Percentiles rank a stretch among this genome's conserved stretches.
Evolutionary conservation across 2,329 filamentous ascomycete genomes (phyloP).

Genomic region (Neonectria neomacrospora): DNA sequence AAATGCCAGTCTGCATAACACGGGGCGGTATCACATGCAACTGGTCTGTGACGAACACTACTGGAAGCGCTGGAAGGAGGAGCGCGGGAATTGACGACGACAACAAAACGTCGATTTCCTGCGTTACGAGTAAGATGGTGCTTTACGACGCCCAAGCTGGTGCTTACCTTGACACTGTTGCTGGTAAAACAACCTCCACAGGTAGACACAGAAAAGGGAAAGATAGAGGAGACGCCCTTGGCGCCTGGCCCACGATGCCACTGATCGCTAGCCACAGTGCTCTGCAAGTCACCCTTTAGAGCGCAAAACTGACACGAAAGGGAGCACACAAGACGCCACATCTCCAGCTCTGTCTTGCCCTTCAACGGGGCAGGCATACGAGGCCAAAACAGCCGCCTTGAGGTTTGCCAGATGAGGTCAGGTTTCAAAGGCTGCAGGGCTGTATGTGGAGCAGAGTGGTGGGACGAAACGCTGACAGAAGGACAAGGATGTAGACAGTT

Average conservation of each 20-base stretch:
- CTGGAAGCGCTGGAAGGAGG: slow-evolving; percentile 75
- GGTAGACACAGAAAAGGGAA: slow-evolving; percentile 74
- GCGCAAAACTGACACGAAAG: slow-evolving; percentile 75
- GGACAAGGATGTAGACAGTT: slow-evolving; percentile 64
- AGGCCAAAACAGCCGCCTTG: slow-evolving; percentile 72
- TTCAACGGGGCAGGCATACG: slow-evolving; percentile 76
- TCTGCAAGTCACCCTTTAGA: slow-evolving; percentile 47
- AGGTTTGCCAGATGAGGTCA: slow-evolving; percentile 76
- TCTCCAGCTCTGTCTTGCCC: slow-evolving; percentile 74
- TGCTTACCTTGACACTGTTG: slow-evolving; percentile 72
- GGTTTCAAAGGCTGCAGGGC: slow-evolving; percentile 58
- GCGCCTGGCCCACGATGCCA: slow-evolving; percentile 72
- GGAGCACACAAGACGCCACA: slow-evolving; percentile 78
- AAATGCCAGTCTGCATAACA: slow-evolving; percentile 62
- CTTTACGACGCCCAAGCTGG: slow-evolving; percentile 15
- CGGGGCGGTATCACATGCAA: slow-evolving; percentile 69
- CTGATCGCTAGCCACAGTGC: slow-evolving; percentile 48
- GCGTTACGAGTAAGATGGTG: slow-evolving; percentile 35
- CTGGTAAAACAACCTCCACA: slow-evolving; percentile 74
- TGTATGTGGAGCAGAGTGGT: slow-evolving; percentile 36
- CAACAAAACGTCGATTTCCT: slow-evolving; percentile 78
- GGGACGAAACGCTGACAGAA: slow-evolving; percentile 39
- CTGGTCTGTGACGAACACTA: slow-evolving; percentile 71
- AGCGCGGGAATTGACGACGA: slow-evolving; percentile 68
- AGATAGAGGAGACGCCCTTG: slow-evolving; percentile 71